phyloP scores from a whole-genome alignment of 371 early-diverging fungal genomes.

The Chytridiales sp. region DNA sequence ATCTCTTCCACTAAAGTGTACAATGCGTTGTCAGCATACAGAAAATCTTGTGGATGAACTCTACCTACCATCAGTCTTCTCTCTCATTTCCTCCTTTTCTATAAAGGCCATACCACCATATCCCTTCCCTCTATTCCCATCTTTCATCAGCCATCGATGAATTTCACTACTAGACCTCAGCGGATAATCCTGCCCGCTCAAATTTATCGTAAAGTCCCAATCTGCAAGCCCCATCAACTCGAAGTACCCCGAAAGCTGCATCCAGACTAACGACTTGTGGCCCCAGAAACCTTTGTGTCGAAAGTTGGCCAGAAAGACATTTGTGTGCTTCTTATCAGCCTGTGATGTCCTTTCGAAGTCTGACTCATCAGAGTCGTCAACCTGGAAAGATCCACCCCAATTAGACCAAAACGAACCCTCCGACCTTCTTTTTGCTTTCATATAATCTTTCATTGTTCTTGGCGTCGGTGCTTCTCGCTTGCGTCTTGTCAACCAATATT shows the following conservation, averaged over 20 bases:
- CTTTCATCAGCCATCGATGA: slow-evolving; percentile 18
- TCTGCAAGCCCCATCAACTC: slow-evolving; percentile 42
- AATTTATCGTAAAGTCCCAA: slow-evolving; percentile 46
- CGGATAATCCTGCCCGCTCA: slow-evolving; percentile 42
- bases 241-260: slow-evolving; percentile 39
- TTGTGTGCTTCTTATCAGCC: slow-evolving; percentile 3
- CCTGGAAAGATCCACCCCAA: not conserved
- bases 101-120: too few relatives aligned
- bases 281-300: slow-evolving; percentile 30
- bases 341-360: too few relatives aligned
- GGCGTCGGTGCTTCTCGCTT: not conserved
- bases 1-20: slow-evolving; percentile 1
- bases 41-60: not conserved
- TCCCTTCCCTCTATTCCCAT: slow-evolving; percentile 12
- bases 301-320: slow-evolving; percentile 31
- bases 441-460: too few relatives aligned
- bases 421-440: too few relatives aligned
- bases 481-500: slow-evolving; percentile 13
- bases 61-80: too few relatives aligned
- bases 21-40: slow-evolving; percentile 4
- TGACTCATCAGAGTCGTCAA: not conserved
- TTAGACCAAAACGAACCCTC: too few relatives aligned
- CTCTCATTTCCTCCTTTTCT: too few relatives aligned
- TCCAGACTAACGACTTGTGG: slow-evolving; percentile 34
- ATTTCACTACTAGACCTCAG: slow-evolving; percentile 32